These are phyloP conservation scores for Yarrowia hollandica DNA, from an alignment of 805 yeast genomes.

Conservation along the genomic window DNA sequence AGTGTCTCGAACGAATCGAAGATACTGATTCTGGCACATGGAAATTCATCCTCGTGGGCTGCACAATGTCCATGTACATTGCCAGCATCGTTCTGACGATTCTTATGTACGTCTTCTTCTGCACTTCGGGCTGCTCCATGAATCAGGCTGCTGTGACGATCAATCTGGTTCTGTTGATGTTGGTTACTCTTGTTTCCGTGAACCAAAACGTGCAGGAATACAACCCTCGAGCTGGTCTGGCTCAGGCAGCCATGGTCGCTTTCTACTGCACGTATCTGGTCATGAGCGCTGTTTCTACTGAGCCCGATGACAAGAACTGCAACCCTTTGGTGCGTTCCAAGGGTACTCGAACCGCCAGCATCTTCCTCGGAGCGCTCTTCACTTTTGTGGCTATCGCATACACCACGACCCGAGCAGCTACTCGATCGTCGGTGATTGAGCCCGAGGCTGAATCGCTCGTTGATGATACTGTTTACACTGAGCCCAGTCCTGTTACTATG, in stretches of 20 bases:
- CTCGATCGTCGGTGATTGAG: constrained; percentile 58
- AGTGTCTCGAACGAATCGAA: constrained; percentile 87
- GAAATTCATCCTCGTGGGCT: constrained; percentile 79
- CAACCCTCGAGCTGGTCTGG: constrained; percentile 93
- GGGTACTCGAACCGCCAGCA: constrained; percentile 87
- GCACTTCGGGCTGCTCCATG: constrained; percentile 79
- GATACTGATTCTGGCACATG: constrained; percentile 67
- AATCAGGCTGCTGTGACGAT: constrained; percentile 83
- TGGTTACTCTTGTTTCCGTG: constrained; percentile 70
- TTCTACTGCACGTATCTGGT: constrained; percentile 89
- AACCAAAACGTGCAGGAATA: constrained; percentile 83
- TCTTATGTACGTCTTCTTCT: constrained; percentile 79
- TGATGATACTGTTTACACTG: constrained; percentile 46
- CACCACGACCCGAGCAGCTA: constrained; percentile 96
- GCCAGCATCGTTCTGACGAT: constrained; percentile 71
- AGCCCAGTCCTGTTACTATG: constrained; percentile 50
- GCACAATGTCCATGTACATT: constrained; percentile 82
- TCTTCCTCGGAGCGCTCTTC: constrained; percentile 86
- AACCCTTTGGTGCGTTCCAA: constrained; percentile 87
- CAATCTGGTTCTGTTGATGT: constrained; percentile 64
- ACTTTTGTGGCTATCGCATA: constrained; percentile 95
- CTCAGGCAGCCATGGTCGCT: constrained; percentile 95
- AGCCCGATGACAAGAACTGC: constrained; percentile 91
- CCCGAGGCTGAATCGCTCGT: background rate
- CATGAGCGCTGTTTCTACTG: constrained; percentile 90